Evolutionary conservation across 1,284 basidiomycete species (phyloP), one percentile per base, ranked within the genome.

Genomic region (Irpex sp.): DNA sequence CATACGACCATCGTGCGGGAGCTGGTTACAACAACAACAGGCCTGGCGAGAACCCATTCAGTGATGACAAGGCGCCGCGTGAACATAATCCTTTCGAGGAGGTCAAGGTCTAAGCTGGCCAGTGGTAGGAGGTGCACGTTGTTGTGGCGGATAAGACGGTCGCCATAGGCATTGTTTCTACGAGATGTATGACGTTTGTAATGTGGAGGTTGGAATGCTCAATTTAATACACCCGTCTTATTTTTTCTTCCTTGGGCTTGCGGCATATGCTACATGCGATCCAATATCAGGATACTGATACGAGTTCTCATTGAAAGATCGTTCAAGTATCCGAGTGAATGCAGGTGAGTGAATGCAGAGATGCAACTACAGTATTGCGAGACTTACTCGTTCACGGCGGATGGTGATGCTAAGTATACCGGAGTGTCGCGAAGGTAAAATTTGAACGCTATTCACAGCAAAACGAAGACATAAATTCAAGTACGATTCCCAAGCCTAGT

Each of bases 31-130:
- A 36, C 63, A 35, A 37, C 15, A 21, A 36, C 17, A 17, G 53
- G 54, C 53, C 36, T 4, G 73, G 73, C 17, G 63, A 68, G 59
- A 74, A 75, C 63, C 43, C 66, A 4, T 67, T 66, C 21, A n/a
- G 60, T 13, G 72, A 76, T 55, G 75, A 77, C 66, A 77, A 78
- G 69, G 56, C 31, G 5, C 17, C 35, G 35, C 26, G 13, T 13
- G 15, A n/a, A 2, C 49, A 50, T 2, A 65, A 68, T 49, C 67
- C 67, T 53, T 74, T 72, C 64, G 71, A 72, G 57, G 69, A 70
- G 58, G 66, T 70, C 53, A 71, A 67, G 63, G 67, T 71, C 26
- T 75, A 58, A 69, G 17, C 39, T 26, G 26, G 15, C 39, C 39
- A 43, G 39, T 15, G 15, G 39, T 43, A 15, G 39, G 39, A 43